Percentiles rank a stretch among this genome's conserved stretches.
Conservation (phyloP, 768 basidiomycete species). For the Mrakia hoshinonis region DNA sequence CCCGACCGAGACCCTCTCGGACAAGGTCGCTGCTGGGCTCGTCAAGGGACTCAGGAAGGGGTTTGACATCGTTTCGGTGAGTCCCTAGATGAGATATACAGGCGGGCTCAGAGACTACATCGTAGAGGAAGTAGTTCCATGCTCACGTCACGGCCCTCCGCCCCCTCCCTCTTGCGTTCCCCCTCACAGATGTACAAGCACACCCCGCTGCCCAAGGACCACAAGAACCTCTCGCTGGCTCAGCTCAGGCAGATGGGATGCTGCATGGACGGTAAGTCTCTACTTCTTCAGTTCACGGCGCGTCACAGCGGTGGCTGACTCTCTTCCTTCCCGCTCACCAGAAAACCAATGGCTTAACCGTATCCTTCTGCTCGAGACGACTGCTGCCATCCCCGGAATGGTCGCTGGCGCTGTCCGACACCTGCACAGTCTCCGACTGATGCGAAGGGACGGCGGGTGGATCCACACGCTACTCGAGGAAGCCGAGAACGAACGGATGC, state of each 20-base stretch:
- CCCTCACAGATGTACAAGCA: slow-evolving; percentile 15
- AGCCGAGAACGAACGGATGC: slow-evolving; percentile 54
- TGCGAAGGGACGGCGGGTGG: slow-evolving; percentile 60
- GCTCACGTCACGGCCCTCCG: too few species aligned
- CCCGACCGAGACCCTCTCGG: slow-evolving; percentile 56
- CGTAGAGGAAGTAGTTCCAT: too few species aligned
- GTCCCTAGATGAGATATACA: too few species aligned
- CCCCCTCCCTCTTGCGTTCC: not conserved
- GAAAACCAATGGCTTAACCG: slow-evolving; percentile 5
- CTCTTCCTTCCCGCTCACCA: slow-evolving; percentile 44
- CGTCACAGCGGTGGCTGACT: slow-evolving; percentile 44
- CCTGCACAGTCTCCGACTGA: slow-evolving; percentile 73
- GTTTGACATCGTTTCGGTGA: slow-evolving; percentile 61
- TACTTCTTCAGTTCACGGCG: slow-evolving; percentile 33
- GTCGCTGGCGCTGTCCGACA: slow-evolving; percentile 55
- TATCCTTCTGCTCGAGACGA: slow-evolving; percentile 54
- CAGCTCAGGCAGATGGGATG: slow-evolving; percentile 68
- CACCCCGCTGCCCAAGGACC: slow-evolving; percentile 36
- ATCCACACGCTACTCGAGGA: slow-evolving; percentile 83
- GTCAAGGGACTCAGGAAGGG: slow-evolving; percentile 50
- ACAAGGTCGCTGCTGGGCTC: slow-evolving; percentile 61
- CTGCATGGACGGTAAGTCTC: slow-evolving; percentile 61
- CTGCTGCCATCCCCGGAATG: slow-evolving; percentile 73
- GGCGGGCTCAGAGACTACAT: not conserved
- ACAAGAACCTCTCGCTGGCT: slow-evolving; percentile 55